Evolutionary conservation across 2,329 filamentous ascomycete genomes (phyloP), one percentile per base, ranked within the genome.

Genomic region (Monosporascus sp.): DNA sequence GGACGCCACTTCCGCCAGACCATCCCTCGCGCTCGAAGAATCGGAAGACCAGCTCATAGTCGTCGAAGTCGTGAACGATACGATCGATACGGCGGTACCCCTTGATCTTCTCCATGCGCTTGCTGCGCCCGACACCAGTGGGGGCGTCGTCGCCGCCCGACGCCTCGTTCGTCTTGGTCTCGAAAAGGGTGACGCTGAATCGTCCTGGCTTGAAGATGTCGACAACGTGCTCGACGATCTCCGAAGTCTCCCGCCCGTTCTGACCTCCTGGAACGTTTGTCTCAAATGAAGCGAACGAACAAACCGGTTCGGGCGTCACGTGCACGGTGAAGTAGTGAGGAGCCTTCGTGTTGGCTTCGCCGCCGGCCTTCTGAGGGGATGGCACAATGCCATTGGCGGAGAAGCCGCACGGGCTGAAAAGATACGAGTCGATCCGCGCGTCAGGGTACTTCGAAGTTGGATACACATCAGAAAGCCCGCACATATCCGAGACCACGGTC

Each of bases 311-410:
- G 0, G 94, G 94, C 0, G 94, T 99, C 60, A 99, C 94, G 68
- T 99, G 94, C 24, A 99, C 94, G 1, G 93, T 99, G 74, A 97
- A 99, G 75, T 99, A 99, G 73, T 97, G 91, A 41, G 83, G 87
- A 4, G 81, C 75, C 50, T 77, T 77, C 55, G 72, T 70, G 48
- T 68, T 66, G 54, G 77, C 73, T 68, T 74, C 58, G 3, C 57
- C 62, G 37, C 64, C 76, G 36, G 74, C 73, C 50, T 78, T 75
- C 15, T 81, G 75, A 0, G 89, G 85, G 48, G 90, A 86, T 6
- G 94, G 94, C 42, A 99, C 83, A 20, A 99, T 92, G 50, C 91
- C 94, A 66, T 99, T 99, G 69, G 94, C 94, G 6, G 92, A 97
- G 73, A 96, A 99, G 54, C 94, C 94, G 66, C 94, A 99, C 0